These are phyloP conservation scores for Alternaria sp. DNA, from an alignment of 2,329 filamentous ascomycete species.

Conservation along the genomic window DNA sequence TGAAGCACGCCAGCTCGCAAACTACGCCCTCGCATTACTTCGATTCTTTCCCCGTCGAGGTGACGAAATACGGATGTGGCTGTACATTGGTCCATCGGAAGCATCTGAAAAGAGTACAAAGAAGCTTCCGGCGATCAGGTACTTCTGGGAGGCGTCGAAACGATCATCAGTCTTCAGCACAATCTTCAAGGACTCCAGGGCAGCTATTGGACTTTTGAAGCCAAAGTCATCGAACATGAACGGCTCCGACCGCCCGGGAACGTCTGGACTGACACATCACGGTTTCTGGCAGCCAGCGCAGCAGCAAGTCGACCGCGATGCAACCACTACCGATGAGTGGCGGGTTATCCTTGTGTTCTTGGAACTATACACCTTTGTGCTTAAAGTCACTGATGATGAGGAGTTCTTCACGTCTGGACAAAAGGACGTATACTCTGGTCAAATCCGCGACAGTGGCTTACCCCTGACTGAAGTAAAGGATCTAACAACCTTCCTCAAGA, in stretches of 20 bases:
- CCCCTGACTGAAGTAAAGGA: constrained; percentile 74
- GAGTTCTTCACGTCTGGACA: constrained; percentile 78
- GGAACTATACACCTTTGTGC: constrained; percentile 90
- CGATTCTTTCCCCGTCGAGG: constrained; percentile 82
- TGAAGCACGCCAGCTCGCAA: constrained; percentile 78
- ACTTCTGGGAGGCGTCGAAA: constrained; percentile 79
- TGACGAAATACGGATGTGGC: constrained; percentile 93
- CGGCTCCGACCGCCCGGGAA: constrained; percentile 11
- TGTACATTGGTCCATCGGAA: constrained; percentile 78
- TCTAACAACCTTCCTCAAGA: constrained; percentile 86
- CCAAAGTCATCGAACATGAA: constrained; percentile 37
- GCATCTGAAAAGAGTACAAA: constrained; percentile 42
- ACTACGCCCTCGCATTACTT: constrained; percentile 84
- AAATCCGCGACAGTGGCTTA: constrained; percentile 69
- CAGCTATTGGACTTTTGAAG: constrained; percentile 66
- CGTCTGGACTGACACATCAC: constrained; percentile 28
- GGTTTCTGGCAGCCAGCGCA: constrained; percentile 46
- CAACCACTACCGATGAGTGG: constrained; percentile 75
- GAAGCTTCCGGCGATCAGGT: constrained; percentile 73
- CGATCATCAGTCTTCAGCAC: constrained; percentile 65
- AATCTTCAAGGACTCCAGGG: constrained; percentile 65
- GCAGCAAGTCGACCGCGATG: constrained; percentile 43
- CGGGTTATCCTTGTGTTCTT: constrained; percentile 87
- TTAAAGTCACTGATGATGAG: constrained; percentile 94
- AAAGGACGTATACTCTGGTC: constrained; percentile 35